Evolutionary conservation across 1,284 basidiomycete species (phyloP), one percentile per base, ranked within the genome.

Genomic region (Inonotus obliquus): DNA sequence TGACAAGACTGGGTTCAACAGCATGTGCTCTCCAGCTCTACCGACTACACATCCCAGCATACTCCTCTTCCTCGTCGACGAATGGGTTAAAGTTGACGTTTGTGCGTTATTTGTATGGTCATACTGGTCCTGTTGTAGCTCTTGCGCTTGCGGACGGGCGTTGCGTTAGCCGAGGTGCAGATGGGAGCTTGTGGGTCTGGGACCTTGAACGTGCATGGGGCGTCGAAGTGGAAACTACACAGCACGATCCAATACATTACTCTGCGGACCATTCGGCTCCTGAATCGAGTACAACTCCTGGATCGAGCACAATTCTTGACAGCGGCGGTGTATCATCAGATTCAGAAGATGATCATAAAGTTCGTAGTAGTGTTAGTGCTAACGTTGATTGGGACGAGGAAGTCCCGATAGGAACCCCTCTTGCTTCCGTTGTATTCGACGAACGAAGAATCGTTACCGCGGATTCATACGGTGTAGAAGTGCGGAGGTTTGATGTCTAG

Each of bases 181-280:
- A 89, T 68, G 88, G 89, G 29, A 82, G 82, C 67, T 79, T 92
- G 45, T 91, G 89, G 87, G 86, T 89, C 1, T 92, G 90, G 90
- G 89, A 92, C 72, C 76, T 92, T 14, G 90, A 92, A 69, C 79
- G 75, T 49, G 87, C 82, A 14, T 79, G 77, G 49, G 84, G 85
- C 51, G 81, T 82, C 35, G 83, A 88, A 72, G 83, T 89, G 19
- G 57, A 65, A 45, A 53, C n/a, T 37, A 29, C 57, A n/a, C 49
- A 49, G 21, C 39, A 29, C 10, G 32, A 37, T 44, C 10, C 38
- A 25, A 21, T 32, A 14, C 41, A 5, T 21, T 10, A 17, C n/a
- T n/a, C 41, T n/a, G 41, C 41, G 13, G 32, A 27, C 25, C 9
- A 3, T 29, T 35, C 53, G 6, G 9, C 27, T 9, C n/a, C 29